Conservation (phyloP, 75 land plant species). For the Cupressus sempervirens region DNA sequence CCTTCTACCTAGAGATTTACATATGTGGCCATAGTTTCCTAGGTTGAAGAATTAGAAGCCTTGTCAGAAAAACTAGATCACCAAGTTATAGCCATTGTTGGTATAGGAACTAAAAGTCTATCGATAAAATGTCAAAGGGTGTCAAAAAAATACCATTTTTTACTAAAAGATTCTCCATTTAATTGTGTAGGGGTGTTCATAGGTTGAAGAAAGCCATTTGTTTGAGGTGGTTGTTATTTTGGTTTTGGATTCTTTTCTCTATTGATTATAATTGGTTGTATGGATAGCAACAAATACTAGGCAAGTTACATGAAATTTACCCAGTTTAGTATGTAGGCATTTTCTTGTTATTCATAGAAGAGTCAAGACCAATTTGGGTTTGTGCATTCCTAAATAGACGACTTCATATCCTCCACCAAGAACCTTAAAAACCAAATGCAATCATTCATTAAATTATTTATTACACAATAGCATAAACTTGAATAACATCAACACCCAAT, state of each 20-base stretch:
- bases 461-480: too few relatives aligned
- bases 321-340: slow-evolving; percentile 56
- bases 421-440: too few relatives aligned
- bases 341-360: slow-evolving; percentile 54
- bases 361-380: slow-evolving; percentile 45
- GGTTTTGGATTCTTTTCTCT: not conserved
- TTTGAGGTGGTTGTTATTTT: not conserved
- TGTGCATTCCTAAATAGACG: slow-evolving; percentile 22
- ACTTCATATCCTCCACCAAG: too few relatives aligned
- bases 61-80: too few relatives aligned
- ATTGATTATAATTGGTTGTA: not conserved
- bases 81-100: too few relatives aligned
- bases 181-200: not conserved
- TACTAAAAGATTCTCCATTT: too few relatives aligned
- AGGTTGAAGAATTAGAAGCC: too few relatives aligned
- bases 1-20: too few relatives aligned
- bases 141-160: not conserved
- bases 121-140: not conserved
- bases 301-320: slow-evolving; percentile 30
- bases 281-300: slow-evolving; percentile 37
- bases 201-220: not conserved
- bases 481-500: too few relatives aligned
- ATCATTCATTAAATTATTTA: too few relatives aligned
- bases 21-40: too few relatives aligned
- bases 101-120: not conserved